Conservation (phyloP, 441 rosid genomes). For the Hura crepitans region DNA sequence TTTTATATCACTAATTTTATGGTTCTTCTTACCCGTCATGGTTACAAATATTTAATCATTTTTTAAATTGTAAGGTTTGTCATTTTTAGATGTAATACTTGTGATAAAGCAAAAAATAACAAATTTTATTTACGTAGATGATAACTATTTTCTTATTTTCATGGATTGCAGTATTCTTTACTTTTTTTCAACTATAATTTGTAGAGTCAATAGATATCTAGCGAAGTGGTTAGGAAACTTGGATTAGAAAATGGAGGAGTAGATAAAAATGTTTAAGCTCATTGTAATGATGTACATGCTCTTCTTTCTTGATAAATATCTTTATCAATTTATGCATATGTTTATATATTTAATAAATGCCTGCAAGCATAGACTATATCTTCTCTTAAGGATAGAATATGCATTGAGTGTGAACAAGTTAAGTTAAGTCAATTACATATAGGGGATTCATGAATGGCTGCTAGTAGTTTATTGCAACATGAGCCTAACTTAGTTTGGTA, state of each 20-base stretch:
- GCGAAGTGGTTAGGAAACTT: constrained; percentile 56
- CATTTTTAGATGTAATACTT: constrained; percentile 79
- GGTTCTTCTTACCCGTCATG: constrained; percentile 9
- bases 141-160: constrained; percentile 18
- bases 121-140: constrained; percentile 26
- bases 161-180: constrained; percentile 10
- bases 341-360: no score
- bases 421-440: neutral
- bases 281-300: constrained; percentile 58
- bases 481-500: neutral
- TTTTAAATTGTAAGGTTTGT: constrained; percentile 61
- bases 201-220: constrained; percentile 76
- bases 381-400: neutral
- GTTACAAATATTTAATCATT: constrained; percentile 2
- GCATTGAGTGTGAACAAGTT: neutral
- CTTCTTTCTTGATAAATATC: neutral
- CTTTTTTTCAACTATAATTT: constrained; percentile 20
- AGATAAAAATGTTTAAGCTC: constrained; percentile 57
- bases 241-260: constrained; percentile 89
- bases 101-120: constrained; percentile 86
- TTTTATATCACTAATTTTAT: constrained; percentile 9
- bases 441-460: neutral
- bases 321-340: neutral
- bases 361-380: no score
- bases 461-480: neutral